Conservation (phyloP, 2,329 filamentous ascomycete genomes). For the Fusarium succisae region DNA sequence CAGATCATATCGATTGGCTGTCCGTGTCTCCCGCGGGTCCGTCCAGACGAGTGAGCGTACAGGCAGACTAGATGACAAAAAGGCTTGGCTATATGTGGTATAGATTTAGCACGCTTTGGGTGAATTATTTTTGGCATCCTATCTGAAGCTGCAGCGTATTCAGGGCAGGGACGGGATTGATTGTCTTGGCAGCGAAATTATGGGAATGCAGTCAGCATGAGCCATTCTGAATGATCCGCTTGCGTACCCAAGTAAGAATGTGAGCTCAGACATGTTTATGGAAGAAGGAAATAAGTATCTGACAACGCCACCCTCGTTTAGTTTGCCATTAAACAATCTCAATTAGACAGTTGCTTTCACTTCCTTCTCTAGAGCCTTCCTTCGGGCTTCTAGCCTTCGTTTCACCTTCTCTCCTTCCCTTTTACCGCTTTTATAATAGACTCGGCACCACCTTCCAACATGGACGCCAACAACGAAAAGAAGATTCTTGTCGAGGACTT, state of each 20-base stretch:
- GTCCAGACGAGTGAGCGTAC: background rate
- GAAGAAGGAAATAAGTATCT: background rate
- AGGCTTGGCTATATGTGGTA: fast-evolving
- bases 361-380: background rate
- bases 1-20: conserved; percentile 5
- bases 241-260: background rate
- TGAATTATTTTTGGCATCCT: background rate
- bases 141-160: background rate
- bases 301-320: background rate
- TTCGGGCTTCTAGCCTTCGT: background rate
- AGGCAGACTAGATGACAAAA: background rate
- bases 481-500: conserved; percentile 2
- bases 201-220: conserved; percentile 5
- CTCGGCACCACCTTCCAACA: background rate
- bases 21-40: background rate
- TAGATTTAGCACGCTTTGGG: fast-evolving
- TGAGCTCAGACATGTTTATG: background rate
- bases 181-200: background rate
- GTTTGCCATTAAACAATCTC: background rate
- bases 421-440: background rate
- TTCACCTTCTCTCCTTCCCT: background rate
- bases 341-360: background rate
- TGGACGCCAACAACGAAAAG: conserved; percentile 13
- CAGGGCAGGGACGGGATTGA: background rate
- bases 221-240: background rate